A percentile compares a stretch with the other conserved stretches of the same genome.
These are phyloP conservation scores for Coniochaeta sp. DNA, from an alignment of 2,329 filamentous ascomycete genomes.

Conservation along the genomic window DNA sequence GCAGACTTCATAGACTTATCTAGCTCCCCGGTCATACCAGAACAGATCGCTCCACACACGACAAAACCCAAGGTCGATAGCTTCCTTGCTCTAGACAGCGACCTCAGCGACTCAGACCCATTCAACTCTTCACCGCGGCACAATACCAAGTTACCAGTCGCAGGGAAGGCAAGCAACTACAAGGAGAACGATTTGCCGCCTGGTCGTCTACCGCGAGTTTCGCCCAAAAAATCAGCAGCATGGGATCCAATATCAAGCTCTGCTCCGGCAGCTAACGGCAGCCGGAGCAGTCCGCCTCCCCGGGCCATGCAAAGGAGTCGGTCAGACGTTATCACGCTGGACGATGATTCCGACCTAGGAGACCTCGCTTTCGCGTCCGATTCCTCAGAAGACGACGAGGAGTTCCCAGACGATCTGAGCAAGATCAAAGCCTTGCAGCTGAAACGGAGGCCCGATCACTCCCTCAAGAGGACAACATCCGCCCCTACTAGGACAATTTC, in stretches of 20 bases:
- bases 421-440: slow-evolving; percentile 16
- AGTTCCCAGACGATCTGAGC: slow-evolving; percentile 43
- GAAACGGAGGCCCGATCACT: slow-evolving; percentile 4
- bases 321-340: slow-evolving; percentile 28
- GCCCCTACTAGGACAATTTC: slow-evolving; percentile 5
- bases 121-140: background rate
- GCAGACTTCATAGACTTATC: background rate
- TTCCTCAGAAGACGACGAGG: slow-evolving; percentile 35
- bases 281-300: slow-evolving; percentile 2
- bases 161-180: background rate
- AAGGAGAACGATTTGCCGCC: background rate
- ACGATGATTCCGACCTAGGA: slow-evolving; percentile 20
- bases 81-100: background rate
- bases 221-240: slow-evolving; percentile 18
- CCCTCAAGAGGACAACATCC: background rate
- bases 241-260: slow-evolving; percentile 50
- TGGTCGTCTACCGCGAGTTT: background rate
- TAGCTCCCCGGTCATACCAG: background rate
- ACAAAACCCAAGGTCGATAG: background rate
- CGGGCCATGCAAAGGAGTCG: slow-evolving; percentile 11
- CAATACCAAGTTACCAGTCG: background rate
- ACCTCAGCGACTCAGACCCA: background rate
- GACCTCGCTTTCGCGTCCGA: background rate
- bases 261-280: slow-evolving; percentile 26
- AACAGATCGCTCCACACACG: background rate